Conservation (phyloP, 495 filamentous ascomycete species). For the Aspergillus avenaceus region DNA sequence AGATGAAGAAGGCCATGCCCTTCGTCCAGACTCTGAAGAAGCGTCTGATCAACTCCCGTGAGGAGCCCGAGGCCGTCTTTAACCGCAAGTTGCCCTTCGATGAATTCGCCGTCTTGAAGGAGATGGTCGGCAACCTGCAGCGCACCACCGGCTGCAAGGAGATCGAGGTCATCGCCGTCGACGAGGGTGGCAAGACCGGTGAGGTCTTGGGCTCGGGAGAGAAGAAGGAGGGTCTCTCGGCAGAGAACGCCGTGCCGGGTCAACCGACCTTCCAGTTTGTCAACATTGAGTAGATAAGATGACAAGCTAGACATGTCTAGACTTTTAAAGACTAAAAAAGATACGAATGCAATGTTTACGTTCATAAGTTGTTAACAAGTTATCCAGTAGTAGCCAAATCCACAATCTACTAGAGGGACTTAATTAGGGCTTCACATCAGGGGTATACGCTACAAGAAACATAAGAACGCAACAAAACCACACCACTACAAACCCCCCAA, state of each 20-base stretch:
- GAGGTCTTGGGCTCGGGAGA: constrained; percentile 53
- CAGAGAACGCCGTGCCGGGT: constrained; percentile 73
- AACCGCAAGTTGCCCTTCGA: constrained; percentile 81
- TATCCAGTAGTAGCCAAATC: no score
- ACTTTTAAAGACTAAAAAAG: not conserved
- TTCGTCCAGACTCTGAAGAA: constrained; percentile 88
- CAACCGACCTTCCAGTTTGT: constrained; percentile 72
- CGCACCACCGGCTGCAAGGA: constrained; percentile 60
- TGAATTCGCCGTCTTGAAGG: constrained; percentile 64
- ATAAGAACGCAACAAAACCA: no score
- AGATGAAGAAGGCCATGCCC: constrained; percentile 98
- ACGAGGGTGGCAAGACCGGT: constrained; percentile 66
- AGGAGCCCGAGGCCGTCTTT: constrained; percentile 60
- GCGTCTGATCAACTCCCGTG: constrained; percentile 57
- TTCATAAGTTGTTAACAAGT: no score
- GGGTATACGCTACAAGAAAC: no score
- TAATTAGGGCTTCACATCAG: no score
- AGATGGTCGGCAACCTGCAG: constrained; percentile 56
- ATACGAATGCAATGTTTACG: constrained; percentile 1
- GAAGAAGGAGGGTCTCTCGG: constrained; percentile 50
- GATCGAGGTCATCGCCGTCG: constrained; percentile 60
- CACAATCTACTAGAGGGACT: no score
- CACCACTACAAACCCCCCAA: no score
- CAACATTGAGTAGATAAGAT: constrained; percentile 49
- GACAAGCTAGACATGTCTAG: constrained; percentile 7